Percentiles rank a stretch among this genome's conserved stretches.
Conservation (phyloP, 352 stramenopile genomes). For the Phytophthora pinifolia region DNA sequence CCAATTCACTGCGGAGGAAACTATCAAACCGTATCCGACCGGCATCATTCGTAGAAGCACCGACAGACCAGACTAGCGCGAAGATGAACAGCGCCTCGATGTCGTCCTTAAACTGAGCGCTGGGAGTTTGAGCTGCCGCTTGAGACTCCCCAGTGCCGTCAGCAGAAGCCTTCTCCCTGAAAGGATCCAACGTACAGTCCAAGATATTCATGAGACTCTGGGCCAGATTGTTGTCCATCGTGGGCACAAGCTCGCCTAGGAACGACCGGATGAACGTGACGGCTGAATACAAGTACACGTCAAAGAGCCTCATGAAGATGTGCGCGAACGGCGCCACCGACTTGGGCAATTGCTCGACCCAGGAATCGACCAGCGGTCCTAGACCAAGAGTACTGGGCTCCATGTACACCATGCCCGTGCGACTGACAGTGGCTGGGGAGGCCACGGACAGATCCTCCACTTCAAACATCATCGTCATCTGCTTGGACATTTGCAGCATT, state of each 20-base stretch:
- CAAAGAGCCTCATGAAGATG: slow-evolving; percentile 80
- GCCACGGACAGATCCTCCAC: slow-evolving; percentile 94
- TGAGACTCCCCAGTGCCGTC: slow-evolving; percentile 47
- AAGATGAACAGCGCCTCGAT: slow-evolving; percentile 92
- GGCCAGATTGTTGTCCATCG: slow-evolving; percentile 93
- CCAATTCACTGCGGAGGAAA: slow-evolving; percentile 87
- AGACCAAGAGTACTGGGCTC: slow-evolving; percentile 92
- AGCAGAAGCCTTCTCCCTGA: slow-evolving; percentile 44
- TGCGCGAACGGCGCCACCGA: slow-evolving; percentile 22
- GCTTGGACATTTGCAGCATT: slow-evolving; percentile 94
- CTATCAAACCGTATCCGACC: slow-evolving; percentile 88
- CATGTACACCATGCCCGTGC: slow-evolving; percentile 97
- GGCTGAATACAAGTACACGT: slow-evolving; percentile 89
- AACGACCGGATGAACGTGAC: slow-evolving; percentile 89
- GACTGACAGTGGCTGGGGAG: slow-evolving; percentile 93
- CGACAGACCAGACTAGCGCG: slow-evolving; percentile 91
- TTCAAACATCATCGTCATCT: slow-evolving; percentile 99
- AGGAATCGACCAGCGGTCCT: slow-evolving; percentile 88
- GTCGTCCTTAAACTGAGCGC: slow-evolving; percentile 71
- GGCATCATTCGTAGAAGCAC: slow-evolving; percentile 88
- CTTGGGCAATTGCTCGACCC: slow-evolving; percentile 77
- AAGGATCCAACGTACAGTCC: slow-evolving; percentile 88
- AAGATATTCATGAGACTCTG: slow-evolving; percentile 92
- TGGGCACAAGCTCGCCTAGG: slow-evolving; percentile 89
- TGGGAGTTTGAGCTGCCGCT: slow-evolving; percentile 34